These are phyloP conservation scores for Thyridium curvatum DNA, from an alignment of 2,329 filamentous ascomycete genomes.

Conservation along the genomic window DNA sequence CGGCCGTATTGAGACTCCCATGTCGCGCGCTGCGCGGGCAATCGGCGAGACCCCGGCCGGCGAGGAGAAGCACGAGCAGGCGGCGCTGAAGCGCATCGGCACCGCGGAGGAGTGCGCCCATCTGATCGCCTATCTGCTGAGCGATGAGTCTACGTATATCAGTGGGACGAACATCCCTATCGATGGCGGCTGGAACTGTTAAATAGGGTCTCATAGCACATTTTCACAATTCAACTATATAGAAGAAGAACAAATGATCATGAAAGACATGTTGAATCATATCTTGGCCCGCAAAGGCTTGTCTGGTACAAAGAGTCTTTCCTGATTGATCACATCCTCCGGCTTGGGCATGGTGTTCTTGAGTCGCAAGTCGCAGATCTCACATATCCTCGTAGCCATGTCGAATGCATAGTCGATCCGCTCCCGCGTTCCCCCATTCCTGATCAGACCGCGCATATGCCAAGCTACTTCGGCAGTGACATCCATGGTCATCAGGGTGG, in stretches of 20 bases:
- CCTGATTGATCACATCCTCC: conserved; percentile 12
- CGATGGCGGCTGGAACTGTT: conserved; percentile 9
- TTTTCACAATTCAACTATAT: too few species aligned
- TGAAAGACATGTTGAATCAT: too few species aligned
- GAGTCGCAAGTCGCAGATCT: conserved; percentile 11
- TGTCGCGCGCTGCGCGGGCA: conserved; percentile 7
- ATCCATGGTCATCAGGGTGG: conserved; percentile 17
- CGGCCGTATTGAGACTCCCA: conserved; percentile 21
- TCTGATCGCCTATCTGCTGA: conserved; percentile 9
- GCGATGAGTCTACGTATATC: conserved; percentile 12
- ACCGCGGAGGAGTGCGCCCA: conserved; percentile 8
- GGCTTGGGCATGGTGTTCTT: conserved; percentile 15
- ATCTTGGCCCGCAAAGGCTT: too few species aligned
- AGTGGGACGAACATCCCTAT: conserved; percentile 9
- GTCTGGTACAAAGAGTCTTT: conserved; percentile 6
- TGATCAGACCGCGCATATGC: conserved; percentile 17
- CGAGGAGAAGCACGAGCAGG: conserved; percentile 2
- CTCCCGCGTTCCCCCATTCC: conserved; percentile 13
- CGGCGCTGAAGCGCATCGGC: conserved; percentile 6
- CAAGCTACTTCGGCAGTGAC: conserved; percentile 17
- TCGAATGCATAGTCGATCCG: conserved; percentile 8
- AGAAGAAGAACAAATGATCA: too few species aligned
- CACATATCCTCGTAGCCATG: conserved; percentile 7
- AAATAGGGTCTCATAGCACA: background rate
- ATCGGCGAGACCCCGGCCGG: background rate